Evolutionary conservation across 805 yeast species (phyloP), one percentile per base, ranked within the genome.

Genomic region (Kodamaea neixiangensis): DNA sequence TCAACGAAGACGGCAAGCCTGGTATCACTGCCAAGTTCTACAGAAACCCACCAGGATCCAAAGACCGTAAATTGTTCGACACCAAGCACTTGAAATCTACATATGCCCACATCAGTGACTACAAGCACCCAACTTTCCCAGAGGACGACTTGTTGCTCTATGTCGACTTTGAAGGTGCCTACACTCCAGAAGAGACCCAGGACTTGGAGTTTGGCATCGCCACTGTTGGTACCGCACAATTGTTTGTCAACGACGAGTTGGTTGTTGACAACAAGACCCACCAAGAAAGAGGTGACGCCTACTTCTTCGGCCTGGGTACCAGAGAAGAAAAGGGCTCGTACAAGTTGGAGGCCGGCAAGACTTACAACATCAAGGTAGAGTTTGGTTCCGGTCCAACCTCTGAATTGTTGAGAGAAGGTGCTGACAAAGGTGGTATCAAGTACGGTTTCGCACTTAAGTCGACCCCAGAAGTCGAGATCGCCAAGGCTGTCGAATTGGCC

Each of bases 191-290:
- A 31, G 73, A 69, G 42, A 55, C 76, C 44, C 83, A 78, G 9
- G 69, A 63, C 11, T 82, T 77, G 58, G 75, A 75, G 50, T 75
- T 83, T 57, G 87, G 86, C 19, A 62, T 79, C 47, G 65, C 79
- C 11, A 77, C 76, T 35, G 59, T 69, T 45, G 88, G 88, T 17
- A 78, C 85, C 35, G 85, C 82, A 25, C 76, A 75, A 60, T 53
- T 84, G 18, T 84, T 71, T 57, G 62, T 83, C 47, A 77, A 84
- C 57, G 86, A 66, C 49, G 57, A 77, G 57, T 66, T 81, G 51
- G 68, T 84, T 29, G 78, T 81, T 46, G 86, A 83, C 62, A 82
- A 83, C 66, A 76, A 72, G 58, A 77, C 82, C 42, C 62, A 72
- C 21, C 87, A 84, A 67, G 65, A 55, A 2, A 60, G 58, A 29